A percentile compares a stretch with the other conserved stretches of the same genome.
These are phyloP conservation scores for Blastomyces silverae DNA, from an alignment of 2,329 filamentous ascomycete genomes.

Conservation along the genomic window DNA sequence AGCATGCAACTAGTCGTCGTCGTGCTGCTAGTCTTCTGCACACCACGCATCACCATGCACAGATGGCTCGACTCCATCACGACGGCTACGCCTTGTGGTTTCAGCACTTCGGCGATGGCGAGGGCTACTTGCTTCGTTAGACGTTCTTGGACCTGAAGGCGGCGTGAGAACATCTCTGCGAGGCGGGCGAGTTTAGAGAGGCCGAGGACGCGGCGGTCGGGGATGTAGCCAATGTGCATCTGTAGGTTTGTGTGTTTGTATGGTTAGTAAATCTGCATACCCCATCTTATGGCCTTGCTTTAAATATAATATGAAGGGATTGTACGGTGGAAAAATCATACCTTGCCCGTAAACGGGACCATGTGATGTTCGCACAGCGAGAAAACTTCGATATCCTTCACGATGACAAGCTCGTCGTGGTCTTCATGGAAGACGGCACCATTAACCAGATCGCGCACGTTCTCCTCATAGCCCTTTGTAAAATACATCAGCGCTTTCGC, in stretches of 20 bases:
- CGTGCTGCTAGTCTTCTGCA: constrained; percentile 77
- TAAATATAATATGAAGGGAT: no score
- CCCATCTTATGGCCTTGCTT: no score
- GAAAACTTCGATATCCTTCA: constrained; percentile 95
- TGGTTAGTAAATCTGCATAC: constrained; percentile 10
- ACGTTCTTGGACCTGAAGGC: constrained; percentile 92
- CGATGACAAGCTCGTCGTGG: constrained; percentile 94
- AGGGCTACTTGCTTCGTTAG: constrained; percentile 94
- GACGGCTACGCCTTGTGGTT: constrained; percentile 90
- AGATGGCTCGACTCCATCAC: constrained; percentile 96
- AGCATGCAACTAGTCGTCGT: constrained; percentile 97
- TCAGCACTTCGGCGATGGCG: constrained; percentile 84
- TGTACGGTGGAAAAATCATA: constrained; percentile 35
- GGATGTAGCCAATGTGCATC: constrained; percentile 99
- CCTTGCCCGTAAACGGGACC: constrained; percentile 93
- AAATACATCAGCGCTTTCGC: constrained; percentile 94
- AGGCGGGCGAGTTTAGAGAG: constrained; percentile 93
- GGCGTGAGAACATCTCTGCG: constrained; percentile 90
- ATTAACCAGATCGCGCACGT: constrained; percentile 85
- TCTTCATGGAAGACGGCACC: constrained; percentile 92
- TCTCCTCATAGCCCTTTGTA: constrained; percentile 95
- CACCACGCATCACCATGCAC: constrained; percentile 99
- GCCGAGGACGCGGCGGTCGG: constrained; percentile 81
- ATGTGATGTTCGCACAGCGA: constrained; percentile 95
- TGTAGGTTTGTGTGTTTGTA: constrained; percentile 33